phyloP scores from a whole-genome alignment of 2,329 filamentous ascomycete species.

The Huntiella moniliformis region DNA sequence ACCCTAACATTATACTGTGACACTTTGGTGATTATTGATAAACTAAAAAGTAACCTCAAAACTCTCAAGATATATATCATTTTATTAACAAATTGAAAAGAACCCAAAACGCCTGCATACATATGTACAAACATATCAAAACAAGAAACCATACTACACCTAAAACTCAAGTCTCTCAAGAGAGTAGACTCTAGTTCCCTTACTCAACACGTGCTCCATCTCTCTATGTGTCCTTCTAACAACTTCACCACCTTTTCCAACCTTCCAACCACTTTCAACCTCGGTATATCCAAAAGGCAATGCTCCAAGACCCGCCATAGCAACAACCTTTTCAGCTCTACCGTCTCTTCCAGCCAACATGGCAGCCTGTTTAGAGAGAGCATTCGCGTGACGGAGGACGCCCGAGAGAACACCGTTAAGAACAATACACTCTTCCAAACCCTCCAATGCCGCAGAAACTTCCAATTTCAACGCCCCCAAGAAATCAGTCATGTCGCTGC shows the following conservation, averaged over 20 bases:
- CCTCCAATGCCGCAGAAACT: slow-evolving; percentile 51
- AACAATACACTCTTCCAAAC: slow-evolving; percentile 48
- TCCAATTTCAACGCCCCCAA: slow-evolving; percentile 48
- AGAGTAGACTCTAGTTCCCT: slow-evolving; percentile 65
- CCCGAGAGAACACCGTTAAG: slow-evolving; percentile 47
- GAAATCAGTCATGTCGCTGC: slow-evolving; percentile 29
- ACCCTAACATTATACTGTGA: too few species aligned
- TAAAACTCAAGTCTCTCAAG: slow-evolving; percentile 57
- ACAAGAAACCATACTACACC: not conserved
- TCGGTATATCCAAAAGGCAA: slow-evolving; percentile 49
- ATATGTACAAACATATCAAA: not conserved
- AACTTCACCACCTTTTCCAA: slow-evolving; percentile 51
- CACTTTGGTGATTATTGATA: too few species aligned
- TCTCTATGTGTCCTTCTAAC: slow-evolving; percentile 51
- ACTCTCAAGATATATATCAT: too few species aligned
- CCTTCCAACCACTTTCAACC: slow-evolving; percentile 29
- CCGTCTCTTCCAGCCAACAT: not conserved
- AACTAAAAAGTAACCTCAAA: too few species aligned
- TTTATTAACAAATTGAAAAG: not conserved
- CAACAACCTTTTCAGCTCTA: not conserved
- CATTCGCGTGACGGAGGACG: slow-evolving; percentile 40
- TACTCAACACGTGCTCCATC: slow-evolving; percentile 58
- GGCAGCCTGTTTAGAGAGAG: slow-evolving; percentile 15
- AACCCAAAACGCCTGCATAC: slow-evolving; percentile 2
- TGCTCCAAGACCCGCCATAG: slow-evolving; percentile 16